These are phyloP conservation scores for Gracilaria gracilis DNA, from an alignment of 23 red algal genomes.

Conservation along the genomic window DNA sequence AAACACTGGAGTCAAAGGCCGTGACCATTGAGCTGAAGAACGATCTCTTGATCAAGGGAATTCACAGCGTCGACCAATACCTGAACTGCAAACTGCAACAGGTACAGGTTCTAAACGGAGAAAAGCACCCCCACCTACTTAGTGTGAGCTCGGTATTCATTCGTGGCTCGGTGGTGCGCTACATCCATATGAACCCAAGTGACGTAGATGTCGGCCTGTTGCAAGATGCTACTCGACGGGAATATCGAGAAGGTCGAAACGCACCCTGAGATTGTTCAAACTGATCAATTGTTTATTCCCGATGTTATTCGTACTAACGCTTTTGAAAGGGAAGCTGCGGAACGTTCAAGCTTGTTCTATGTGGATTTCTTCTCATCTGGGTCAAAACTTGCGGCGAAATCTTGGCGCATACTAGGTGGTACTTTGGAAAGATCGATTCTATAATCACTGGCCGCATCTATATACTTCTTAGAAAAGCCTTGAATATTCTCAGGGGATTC, in stretches of 20 bases:
- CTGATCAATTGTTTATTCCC: background rate
- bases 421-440: slow-evolving; percentile 76
- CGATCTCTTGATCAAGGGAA: slow-evolving; percentile 79
- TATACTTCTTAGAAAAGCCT: slow-evolving; percentile 32
- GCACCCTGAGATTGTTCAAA: slow-evolving; percentile 5
- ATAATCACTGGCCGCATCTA: slow-evolving; percentile 54
- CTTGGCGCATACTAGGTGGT: slow-evolving; percentile 78
- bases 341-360: background rate
- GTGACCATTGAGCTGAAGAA: slow-evolving; percentile 98
- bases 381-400: slow-evolving; percentile 74
- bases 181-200: slow-evolving; percentile 82
- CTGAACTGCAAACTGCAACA: slow-evolving; percentile 91
- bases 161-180: slow-evolving; percentile 92
- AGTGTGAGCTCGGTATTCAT: slow-evolving; percentile 84
- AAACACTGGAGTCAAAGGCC: slow-evolving; percentile 87
- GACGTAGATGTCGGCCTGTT: slow-evolving; percentile 88
- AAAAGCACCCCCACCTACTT: slow-evolving; percentile 83
- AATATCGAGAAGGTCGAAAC: slow-evolving; percentile 60
- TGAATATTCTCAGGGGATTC: background rate
- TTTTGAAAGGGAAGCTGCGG: background rate
- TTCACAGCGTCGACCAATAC: slow-evolving; percentile 93
- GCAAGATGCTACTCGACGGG: slow-evolving; percentile 92
- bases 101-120: slow-evolving; percentile 72
- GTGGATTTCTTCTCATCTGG: background rate
- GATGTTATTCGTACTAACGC: background rate